These are phyloP conservation scores for Pterula multifida DNA, from an alignment of 1,284 basidiomycete species.

Conservation along the genomic window DNA sequence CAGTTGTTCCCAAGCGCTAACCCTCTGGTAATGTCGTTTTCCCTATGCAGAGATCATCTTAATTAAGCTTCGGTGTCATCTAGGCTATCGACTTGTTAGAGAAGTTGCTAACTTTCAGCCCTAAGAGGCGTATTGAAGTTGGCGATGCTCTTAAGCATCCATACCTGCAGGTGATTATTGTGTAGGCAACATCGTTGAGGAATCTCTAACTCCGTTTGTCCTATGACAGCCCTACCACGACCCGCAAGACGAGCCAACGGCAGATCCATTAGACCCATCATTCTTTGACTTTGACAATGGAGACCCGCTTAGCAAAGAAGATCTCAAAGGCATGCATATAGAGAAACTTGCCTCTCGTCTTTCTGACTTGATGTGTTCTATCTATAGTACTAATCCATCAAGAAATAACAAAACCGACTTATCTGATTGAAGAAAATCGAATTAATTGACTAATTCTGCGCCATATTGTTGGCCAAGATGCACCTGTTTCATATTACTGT, in stretches of 20 bases:
- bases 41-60: not conserved
- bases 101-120: constrained; percentile 85
- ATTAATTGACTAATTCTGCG: too few species aligned
- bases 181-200: constrained; percentile 12
- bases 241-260: constrained; percentile 76
- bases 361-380: not conserved
- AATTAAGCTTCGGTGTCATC: not conserved
- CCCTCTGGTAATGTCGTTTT: constrained; percentile 40
- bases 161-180: constrained; percentile 58
- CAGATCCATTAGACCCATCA: constrained; percentile 67
- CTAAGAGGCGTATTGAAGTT: constrained; percentile 82
- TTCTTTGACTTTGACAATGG: constrained; percentile 88
- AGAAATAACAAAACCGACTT: constrained; percentile 37
- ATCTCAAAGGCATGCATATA: constrained; percentile 48
- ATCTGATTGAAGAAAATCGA: too few species aligned
- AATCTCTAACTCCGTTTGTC: constrained; percentile 4
- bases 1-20: constrained; percentile 75
- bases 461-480: too few species aligned
- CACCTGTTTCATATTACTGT: too few species aligned
- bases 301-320: constrained; percentile 52
- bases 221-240: constrained; percentile 72
- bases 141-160: constrained; percentile 87
- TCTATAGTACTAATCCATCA: constrained; percentile 43
- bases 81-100: constrained; percentile 84
- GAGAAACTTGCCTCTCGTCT: not conserved